A percentile compares a stretch with the other conserved stretches of the same genome.
These are phyloP conservation scores for Afroboletus lepidellus DNA, from an alignment of 1,284 basidiomycete species.

Conservation along the genomic window DNA sequence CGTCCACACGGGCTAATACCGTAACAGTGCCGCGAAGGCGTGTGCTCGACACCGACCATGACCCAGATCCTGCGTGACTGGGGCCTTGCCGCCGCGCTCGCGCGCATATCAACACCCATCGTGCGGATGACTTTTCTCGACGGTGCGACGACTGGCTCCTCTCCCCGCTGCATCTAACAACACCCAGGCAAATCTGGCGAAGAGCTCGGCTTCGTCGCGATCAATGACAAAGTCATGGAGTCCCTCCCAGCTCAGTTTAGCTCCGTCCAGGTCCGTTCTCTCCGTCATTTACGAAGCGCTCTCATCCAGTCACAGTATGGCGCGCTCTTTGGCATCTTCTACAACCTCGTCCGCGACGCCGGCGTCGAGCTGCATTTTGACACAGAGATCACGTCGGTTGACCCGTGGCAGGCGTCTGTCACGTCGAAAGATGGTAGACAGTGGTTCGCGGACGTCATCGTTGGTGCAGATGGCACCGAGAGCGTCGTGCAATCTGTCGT, in stretches of 20 bases:
- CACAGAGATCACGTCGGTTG: conserved; percentile 43
- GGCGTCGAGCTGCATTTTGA: conserved; percentile 51
- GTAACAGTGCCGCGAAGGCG: conserved; percentile 11
- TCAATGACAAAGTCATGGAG: conserved; percentile 38
- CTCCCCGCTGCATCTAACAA: no score
- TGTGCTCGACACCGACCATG: conserved; percentile 42
- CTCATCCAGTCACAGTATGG: conserved; percentile 42
- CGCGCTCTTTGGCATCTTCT: conserved; percentile 53
- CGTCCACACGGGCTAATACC: not conserved
- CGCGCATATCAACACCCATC: conserved; percentile 33
- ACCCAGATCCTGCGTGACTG: conserved; percentile 44
- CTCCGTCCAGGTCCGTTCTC: conserved; percentile 34
- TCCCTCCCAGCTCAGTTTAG: conserved; percentile 40
- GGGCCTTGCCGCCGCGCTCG: conserved; percentile 38
- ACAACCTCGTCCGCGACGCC: conserved; percentile 44
- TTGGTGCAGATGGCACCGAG: conserved; percentile 56
- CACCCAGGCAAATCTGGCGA: conserved; percentile 35
- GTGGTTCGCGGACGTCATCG: conserved; percentile 46
- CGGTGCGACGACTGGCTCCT: conserved; percentile 13
- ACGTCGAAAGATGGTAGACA: conserved; percentile 40
- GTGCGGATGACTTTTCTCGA: conserved; percentile 31
- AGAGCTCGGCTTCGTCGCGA: conserved; percentile 34
- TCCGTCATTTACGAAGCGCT: no score
- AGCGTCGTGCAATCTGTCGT: conserved; percentile 53
- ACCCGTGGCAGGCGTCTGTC: conserved; percentile 39